Base-by-base conservation (phyloP, 768 basidiomycete species). In the Auricularia sp. region DNA sequence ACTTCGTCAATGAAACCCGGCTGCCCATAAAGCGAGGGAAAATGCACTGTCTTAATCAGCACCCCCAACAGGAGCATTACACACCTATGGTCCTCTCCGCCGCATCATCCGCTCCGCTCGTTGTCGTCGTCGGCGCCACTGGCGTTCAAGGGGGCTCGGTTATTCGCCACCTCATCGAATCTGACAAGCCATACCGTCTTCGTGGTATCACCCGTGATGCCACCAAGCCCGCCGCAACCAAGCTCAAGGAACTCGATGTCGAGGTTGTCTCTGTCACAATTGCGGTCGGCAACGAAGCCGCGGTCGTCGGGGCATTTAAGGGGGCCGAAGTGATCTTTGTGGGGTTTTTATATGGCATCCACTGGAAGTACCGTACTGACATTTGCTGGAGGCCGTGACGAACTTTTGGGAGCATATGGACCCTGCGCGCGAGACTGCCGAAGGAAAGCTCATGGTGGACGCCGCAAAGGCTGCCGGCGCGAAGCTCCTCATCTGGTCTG, bases 71-170 rank as follows among this genome's bases (percentile, higher is more conserved):
- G 29, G 29, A 29, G 29, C 39, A 14, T 14, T 42, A 8, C 3
- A 42, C 7, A 8, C 18, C 47, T 11, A 59, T 59, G 56, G 18
- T 29, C 18, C 8, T 59, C 18, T 33, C 56, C 29, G 7, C 56
- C 24, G 56, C 11, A 14, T 13, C 14, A 6, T 59, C 56, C 24
- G 18, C 56, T 59, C 56, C 56, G 6, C 62, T 76, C 35, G 71
- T 76, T 37, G 71, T 70, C 6, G 74, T 78, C 37, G 70, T 75
- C n/a, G 76, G 77, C 37, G 76, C 77, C 3, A 78, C 77, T 21
- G 77, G 77, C 16, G 64, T 62, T 11, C 76, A 78, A 72, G 77
- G 77, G 70, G 66, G 68, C 18, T 67, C 62, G 29, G 61, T 77
- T 5, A 67, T 74, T 18, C 62, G 66, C 13, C 66, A 69, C 3